A percentile compares a stretch with the other conserved stretches of the same genome.
phyloP scores from a whole-genome alignment of 1,284 basidiomycete species.

The Stygiomarasmius scandens region DNA sequence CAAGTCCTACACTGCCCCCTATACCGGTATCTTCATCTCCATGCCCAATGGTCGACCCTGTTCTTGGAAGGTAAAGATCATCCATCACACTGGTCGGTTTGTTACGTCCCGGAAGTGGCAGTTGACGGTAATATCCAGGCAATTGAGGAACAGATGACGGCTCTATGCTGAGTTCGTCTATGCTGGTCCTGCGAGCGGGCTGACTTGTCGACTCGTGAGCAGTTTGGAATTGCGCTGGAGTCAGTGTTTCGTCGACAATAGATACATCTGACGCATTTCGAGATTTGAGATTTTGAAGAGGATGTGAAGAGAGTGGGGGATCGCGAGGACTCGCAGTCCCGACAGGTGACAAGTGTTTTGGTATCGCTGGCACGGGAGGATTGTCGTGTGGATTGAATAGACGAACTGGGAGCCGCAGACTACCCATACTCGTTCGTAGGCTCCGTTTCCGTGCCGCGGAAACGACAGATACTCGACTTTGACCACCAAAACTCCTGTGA shows the following conservation, averaged over 20 bases:
- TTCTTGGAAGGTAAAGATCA: slow-evolving; percentile 24
- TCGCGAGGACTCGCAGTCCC: slow-evolving; percentile 26
- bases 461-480: slow-evolving; percentile 44
- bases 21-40: slow-evolving; percentile 1
- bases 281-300: not conserved
- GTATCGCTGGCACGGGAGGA: slow-evolving; percentile 43
- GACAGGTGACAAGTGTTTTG: slow-evolving; percentile 5
- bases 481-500: slow-evolving; percentile 32
- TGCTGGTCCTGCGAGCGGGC: not conserved
- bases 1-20: slow-evolving; percentile 7
- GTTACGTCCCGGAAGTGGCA: not conserved
- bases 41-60: not conserved
- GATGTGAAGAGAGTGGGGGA: not conserved
- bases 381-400: slow-evolving; percentile 11
- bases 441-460: slow-evolving; percentile 62
- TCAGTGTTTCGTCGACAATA: slow-evolving; percentile 7
- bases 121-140: slow-evolving; percentile 2
- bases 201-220: slow-evolving; percentile 1
- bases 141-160: slow-evolving; percentile 9
- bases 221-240: not conserved
- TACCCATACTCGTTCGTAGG: slow-evolving; percentile 57
- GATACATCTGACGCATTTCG: slow-evolving; percentile 7
- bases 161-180: slow-evolving; percentile 13
- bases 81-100: slow-evolving; percentile 17
- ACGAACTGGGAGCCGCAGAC: slow-evolving; percentile 50